Base-by-base conservation (phyloP, 2,329 filamentous ascomycete species). In the Colletotrichum chlorophyti region DNA sequence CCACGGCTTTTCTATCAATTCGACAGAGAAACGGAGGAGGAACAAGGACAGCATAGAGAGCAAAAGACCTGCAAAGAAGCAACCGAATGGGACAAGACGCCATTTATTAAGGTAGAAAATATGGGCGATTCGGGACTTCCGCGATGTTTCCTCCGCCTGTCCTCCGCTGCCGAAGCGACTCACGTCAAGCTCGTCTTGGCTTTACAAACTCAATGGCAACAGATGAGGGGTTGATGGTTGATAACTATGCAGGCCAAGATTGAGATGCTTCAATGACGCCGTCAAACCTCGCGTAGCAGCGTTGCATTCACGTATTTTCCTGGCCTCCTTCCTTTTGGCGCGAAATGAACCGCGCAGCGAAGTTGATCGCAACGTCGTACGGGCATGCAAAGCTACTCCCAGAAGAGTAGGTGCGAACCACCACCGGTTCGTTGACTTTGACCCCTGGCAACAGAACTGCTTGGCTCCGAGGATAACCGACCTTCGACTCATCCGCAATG, bases 171-270 rank as follows among this genome's bases (percentile, higher is more conserved):
- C 9, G 6, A 8, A 23, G 9, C 15, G 21, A n/a, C 9, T 12
- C 21, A 47, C 15, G 15, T 29, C 12, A n/a, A n/a, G n/a, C 12
- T 23, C 35, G 23, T 49, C 24, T n/a, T 31, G 23, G 32, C 17
- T 14, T 17, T 29, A 9, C 32, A 31, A 37, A 37, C 24, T 26
- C 31, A 48, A 40, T 26, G 24, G 42, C 14, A 24, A 8, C 14
- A 48, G 43, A 35, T 58, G 55, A 58, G 55, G 55, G 55, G 55
- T 58, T 17, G 5, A 41, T 27, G 15, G 11, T 42, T 48, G 35
- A 42, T 48, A 37, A 21, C 38, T 37, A 54, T 54, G 55, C 55
- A 54, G 31, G 55, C 55, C 55, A 58, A 58, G 55, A 35, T 42
- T 4, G 19, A 31, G 17, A n/a, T 47, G 35, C 17, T 48, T 48